A percentile compares a stretch with the other conserved stretches of the same genome.
phyloP scores from a whole-genome alignment of 805 yeast species.

The Candida ortonii region DNA sequence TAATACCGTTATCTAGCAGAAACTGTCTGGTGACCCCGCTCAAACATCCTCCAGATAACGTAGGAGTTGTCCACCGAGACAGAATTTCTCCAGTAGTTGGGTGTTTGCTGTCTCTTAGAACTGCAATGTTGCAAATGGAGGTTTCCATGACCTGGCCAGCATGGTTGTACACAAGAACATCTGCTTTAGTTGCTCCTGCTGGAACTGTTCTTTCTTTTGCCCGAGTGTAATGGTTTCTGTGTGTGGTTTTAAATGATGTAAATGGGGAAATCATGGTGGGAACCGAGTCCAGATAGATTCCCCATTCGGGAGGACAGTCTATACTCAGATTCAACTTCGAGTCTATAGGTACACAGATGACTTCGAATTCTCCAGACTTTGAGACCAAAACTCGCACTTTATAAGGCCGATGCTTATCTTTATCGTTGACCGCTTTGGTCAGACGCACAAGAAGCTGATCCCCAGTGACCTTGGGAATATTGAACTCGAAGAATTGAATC shows the following conservation, averaged over 20 bases:
- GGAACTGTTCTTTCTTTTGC: constrained; percentile 56
- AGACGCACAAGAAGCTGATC: constrained; percentile 41
- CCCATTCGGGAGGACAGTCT: constrained; percentile 40
- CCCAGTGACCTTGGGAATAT: constrained; percentile 35
- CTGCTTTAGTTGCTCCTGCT: constrained; percentile 36
- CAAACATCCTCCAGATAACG: constrained; percentile 73
- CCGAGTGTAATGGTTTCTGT: constrained; percentile 56
- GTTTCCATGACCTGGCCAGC: constrained; percentile 72
- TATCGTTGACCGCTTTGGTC: constrained; percentile 32
- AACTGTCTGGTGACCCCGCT: constrained; percentile 78
- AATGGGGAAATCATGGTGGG: constrained; percentile 62
- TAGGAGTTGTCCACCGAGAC: constrained; percentile 77
- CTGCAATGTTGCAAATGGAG: constrained; percentile 76
- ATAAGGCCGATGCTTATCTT: constrained; percentile 36
- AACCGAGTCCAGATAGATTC: constrained; percentile 57
- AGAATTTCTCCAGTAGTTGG: constrained; percentile 28
- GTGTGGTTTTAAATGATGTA: constrained; percentile 86
- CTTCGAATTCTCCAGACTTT: constrained; percentile 29
- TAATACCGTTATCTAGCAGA: constrained; percentile 38
- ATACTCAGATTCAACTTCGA: constrained; percentile 7
- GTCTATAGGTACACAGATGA: constrained; percentile 27
- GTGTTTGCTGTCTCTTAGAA: constrained; percentile 37
- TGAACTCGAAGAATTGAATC: constrained; percentile 51
- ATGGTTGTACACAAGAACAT: constrained; percentile 68
- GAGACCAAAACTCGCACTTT: constrained; percentile 48